phyloP scores from a whole-genome alignment of 2,329 filamentous ascomycete genomes.

The Penicillium sp. region DNA sequence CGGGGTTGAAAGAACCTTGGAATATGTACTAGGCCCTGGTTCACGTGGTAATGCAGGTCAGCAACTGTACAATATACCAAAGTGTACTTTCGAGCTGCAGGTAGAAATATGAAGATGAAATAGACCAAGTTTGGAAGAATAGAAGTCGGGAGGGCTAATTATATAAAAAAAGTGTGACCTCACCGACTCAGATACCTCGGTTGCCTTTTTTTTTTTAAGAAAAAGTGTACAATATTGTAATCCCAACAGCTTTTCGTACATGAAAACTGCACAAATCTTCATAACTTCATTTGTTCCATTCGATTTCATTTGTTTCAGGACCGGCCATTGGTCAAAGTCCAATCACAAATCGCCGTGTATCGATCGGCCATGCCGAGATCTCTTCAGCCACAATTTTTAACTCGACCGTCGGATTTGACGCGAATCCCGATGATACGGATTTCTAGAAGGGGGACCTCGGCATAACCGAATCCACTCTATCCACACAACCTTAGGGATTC shows the following conservation, averaged over 20 bases:
- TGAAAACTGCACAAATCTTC: background rate
- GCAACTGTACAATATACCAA: background rate
- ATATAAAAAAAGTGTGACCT: background rate
- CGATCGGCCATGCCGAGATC: background rate
- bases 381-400: background rate
- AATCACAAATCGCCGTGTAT: background rate
- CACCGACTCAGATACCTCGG: conserved; percentile 1
- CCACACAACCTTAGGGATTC: background rate
- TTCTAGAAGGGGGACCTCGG: background rate
- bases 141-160: background rate
- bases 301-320: too few relatives aligned
- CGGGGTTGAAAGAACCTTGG: background rate
- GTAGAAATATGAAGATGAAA: background rate
- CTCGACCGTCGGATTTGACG: background rate
- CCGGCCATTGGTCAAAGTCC: background rate
- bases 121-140: background rate
- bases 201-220: background rate
- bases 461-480: background rate
- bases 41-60: background rate
- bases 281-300: background rate
- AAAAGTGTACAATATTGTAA: too few relatives aligned
- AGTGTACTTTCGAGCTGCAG: background rate
- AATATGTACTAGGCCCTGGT: background rate
- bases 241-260: background rate
- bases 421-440: background rate